Base-by-base conservation (phyloP, 2,329 filamentous ascomycete genomes). In the Colletotrichum acutatum region DNA sequence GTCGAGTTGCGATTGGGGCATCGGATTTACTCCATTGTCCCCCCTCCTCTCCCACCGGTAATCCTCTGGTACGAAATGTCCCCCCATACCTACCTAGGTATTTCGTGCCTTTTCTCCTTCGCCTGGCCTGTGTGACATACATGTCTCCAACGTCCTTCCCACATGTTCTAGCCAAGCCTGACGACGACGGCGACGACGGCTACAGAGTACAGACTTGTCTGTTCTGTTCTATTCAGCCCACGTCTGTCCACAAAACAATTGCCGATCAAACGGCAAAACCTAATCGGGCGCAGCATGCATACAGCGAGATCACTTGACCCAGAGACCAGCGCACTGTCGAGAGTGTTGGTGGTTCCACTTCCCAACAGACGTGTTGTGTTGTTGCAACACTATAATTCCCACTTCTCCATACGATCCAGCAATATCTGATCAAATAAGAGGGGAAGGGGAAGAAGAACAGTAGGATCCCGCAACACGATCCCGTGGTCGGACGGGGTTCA, bases 231-330 rank as follows among this genome's bases (percentile, higher is more conserved):
- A 19, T 19, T 42, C 37, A 19, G 37, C 37, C 37, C 37, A 8
- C 26, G 28, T 68, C 32, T 34, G 28, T 49, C 62, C 9, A 37
- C n/a, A 24, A 19, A 2, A 54, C 14, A n/a, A 11, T 70, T 46
- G 66, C 70, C 54, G 66, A 72, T 65, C 66, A 60, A 56, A 72
- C 66, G 54, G 60, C 32, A 70, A 56, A 72, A 37, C 46, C 53
- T 64, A 58, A 59, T 56, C 66, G 53, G 59, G 66, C 26, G 46
- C 52, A 54, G 70, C 53, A 69, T 69, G 66, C 66, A 64, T 59
- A n/a, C 42, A 7, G 22, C 57, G 32, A 60, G 66, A 59, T 71
- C 69, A 71, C 58, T 71, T 62, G 53, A 63, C 65, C 58, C 37
- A 37, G 14, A 58, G 26, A 37, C 19, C 34, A 52, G 37, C 66